These are phyloP conservation scores for Fraxinus quadrangulata DNA, from an alignment of 257 asterid genomes.

Conservation along the genomic window DNA sequence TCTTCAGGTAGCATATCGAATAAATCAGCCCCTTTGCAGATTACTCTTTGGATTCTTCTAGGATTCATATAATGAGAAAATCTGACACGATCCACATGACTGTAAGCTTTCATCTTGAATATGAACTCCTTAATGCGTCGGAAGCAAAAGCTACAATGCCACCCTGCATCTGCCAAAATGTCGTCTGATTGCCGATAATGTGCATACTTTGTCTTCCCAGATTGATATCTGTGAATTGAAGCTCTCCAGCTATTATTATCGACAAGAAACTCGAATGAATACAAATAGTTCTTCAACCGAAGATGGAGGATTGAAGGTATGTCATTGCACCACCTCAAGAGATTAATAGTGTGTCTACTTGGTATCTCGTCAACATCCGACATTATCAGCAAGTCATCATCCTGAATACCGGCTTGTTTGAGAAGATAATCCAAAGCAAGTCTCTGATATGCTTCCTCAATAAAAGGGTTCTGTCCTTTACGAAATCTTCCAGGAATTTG, in stretches of 20 bases:
- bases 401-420: conserved; percentile 74
- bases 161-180: conserved; percentile 80
- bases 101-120: conserved; percentile 93
- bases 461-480: conserved; percentile 77
- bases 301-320: conserved; percentile 77
- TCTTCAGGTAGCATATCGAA: conserved; percentile 92
- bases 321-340: conserved; percentile 82
- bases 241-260: conserved; percentile 89
- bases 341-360: conserved; percentile 64
- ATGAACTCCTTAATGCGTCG: conserved; percentile 62
- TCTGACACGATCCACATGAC: conserved; percentile 78
- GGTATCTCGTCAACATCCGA: conserved; percentile 95
- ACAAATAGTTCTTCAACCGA: conserved; percentile 68
- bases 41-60: conserved; percentile 69
- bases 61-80: conserved; percentile 79
- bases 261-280: conserved; percentile 72
- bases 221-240: conserved; percentile 63
- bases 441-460: conserved; percentile 85
- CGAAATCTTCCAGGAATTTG: conserved; percentile 65
- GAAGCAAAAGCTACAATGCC: conserved; percentile 97
- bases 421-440: conserved; percentile 72
- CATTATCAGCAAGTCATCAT: conserved; percentile 83
- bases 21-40: conserved; percentile 76
- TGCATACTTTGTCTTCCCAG: conserved; percentile 73
- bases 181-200: conserved; percentile 72